Conservation (phyloP, 192 early-diverging fungal genomes). For the Diversispora eburnea region DNA sequence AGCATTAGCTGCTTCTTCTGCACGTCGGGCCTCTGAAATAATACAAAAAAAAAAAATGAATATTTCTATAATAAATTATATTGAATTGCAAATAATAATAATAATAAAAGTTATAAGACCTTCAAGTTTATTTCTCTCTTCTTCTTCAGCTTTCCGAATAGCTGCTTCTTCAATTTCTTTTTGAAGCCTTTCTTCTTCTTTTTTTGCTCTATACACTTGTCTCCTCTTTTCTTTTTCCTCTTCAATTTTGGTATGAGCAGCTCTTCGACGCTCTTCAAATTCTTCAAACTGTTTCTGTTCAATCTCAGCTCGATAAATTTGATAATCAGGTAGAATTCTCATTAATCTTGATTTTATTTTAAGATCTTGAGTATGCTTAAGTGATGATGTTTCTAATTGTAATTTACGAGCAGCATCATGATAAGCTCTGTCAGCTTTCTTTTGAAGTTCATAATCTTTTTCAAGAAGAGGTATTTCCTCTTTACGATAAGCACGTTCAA, state of each 20-base stretch:
- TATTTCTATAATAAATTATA: background rate
- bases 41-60: background rate
- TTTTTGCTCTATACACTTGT: constrained; percentile 52
- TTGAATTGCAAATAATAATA: background rate
- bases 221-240: constrained; percentile 72
- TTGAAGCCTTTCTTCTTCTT: constrained; percentile 46
- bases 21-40: constrained; percentile 45
- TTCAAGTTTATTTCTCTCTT: constrained; percentile 33
- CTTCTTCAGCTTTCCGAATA: constrained; percentile 39
- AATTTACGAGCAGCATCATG: constrained; percentile 72
- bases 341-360: constrained; percentile 72
- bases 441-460: constrained; percentile 89
- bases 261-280: constrained; percentile 50
- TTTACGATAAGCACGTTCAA: constrained; percentile 89
- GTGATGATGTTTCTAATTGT: constrained; percentile 57
- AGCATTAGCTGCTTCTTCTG: constrained; percentile 44
- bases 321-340: constrained; percentile 82
- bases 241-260: constrained; percentile 60
- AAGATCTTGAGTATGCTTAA: constrained; percentile 70
- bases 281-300: constrained; percentile 58
- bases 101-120: background rate
- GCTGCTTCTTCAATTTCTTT: constrained; percentile 43
- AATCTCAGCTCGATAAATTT: constrained; percentile 54
- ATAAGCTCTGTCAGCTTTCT: constrained; percentile 74
- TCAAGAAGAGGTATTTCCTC: constrained; percentile 87